phyloP scores from a whole-genome alignment of 257 asterid species.

The Solanum tacnaense region DNA sequence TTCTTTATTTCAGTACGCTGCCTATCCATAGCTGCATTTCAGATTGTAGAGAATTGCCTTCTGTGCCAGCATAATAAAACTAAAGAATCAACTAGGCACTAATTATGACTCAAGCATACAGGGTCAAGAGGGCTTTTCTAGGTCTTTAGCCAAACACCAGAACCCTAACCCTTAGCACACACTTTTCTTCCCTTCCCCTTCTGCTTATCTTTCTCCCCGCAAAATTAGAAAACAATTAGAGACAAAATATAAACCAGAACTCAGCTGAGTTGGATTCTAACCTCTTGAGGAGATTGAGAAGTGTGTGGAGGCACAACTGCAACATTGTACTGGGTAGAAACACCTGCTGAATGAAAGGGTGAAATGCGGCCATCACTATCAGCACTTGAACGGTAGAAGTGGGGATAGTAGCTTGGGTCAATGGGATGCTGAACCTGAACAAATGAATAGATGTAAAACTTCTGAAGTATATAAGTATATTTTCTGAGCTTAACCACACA shows the following conservation, averaged over 20 bases:
- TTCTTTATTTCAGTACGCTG: not conserved
- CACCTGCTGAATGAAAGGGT: slow-evolving; percentile 58
- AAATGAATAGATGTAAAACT: not conserved
- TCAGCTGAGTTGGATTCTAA: slow-evolving; percentile 11
- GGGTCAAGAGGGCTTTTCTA: not conserved
- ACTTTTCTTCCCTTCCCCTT: not conserved
- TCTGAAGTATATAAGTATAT: not conserved
- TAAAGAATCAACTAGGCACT: not conserved
- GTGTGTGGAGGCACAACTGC: slow-evolving; percentile 53
- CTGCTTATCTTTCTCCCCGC: not conserved
- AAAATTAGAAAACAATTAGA: not conserved
- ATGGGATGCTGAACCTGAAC: slow-evolving; percentile 62
- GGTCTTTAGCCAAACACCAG: not conserved
- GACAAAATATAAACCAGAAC: not conserved
- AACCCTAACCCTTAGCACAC: not conserved
- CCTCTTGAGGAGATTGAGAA: slow-evolving; percentile 84
- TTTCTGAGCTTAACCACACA: not conserved
- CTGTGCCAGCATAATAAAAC: not conserved
- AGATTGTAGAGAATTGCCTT: not conserved
- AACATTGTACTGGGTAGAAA: slow-evolving; percentile 51
- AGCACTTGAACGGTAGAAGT: slow-evolving; percentile 49
- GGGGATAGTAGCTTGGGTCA: slow-evolving; percentile 78
- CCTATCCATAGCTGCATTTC: not conserved
- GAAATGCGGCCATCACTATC: slow-evolving; percentile 73
- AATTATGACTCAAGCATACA: not conserved